Base-by-base conservation (phyloP, 192 early-diverging fungal genomes). In the Rhizophagus clarus region DNA sequence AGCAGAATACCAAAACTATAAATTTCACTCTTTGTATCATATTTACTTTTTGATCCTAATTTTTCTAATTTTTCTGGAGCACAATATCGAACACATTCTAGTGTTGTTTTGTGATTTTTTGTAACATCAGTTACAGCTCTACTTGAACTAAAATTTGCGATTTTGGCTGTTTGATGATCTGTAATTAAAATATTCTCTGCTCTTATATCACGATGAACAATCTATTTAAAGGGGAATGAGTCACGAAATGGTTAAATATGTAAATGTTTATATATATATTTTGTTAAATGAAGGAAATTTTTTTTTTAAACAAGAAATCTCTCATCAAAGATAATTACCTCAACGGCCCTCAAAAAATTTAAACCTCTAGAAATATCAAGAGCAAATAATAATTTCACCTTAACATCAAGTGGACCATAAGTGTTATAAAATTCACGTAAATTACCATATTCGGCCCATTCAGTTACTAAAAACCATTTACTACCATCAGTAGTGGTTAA, bases 81-180 rank as follows among this genome's bases (percentile, higher is more conserved):
- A 62, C 64, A 67, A 49, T 77, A 77, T 67, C 76, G 61, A 64
- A 49, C 62, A 12, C 37, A 67, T 9, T 62, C 24, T n/a, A 60
- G 11, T 47, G 22, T 34, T 8, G 34, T 17, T 14, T 34, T 47
- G 24, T 40, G 64, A 26, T 22, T 29, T 47, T 40, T 12, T 17
- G 74, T 76, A 42, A n/a, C 34, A 28, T 67, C 76, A 2, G 61
- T 47, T 26, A 77, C 37, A 3, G 22, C 29, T 14, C 63, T 17
- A 63, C 76, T 77, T 17, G 82, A 75, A 28, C 79, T 83, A 77
- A 86, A 86, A 74, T 86, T 80, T 0, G 83, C 82, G 28, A 86
- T 86, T 31, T 77, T 77, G 14, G 76, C 76, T 62, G 5, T 3
- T 61, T 67, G 26, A 8, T 77, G 28, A 14, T 28, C 11, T 7